Conservation (phyloP, 2,329 filamentous ascomycete genomes). For the Sarocladiaceae sp. region DNA sequence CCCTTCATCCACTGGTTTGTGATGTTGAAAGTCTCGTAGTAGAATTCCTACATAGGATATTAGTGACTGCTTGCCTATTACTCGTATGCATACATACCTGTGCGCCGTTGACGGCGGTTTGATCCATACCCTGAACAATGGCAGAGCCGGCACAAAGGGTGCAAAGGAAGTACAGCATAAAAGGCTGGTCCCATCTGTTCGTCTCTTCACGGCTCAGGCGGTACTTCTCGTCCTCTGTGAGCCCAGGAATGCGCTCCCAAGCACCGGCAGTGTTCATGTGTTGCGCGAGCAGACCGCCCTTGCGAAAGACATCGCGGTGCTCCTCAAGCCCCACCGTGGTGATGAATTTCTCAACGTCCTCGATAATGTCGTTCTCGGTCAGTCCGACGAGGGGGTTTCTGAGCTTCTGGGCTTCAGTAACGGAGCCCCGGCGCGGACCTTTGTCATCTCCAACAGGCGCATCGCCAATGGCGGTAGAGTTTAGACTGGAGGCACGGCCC, state of each 20-base stretch:
- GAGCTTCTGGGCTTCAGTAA: constrained; percentile 21
- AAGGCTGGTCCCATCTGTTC: constrained; percentile 26
- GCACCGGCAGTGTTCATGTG: constrained; percentile 28
- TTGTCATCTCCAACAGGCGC: constrained; percentile 14
- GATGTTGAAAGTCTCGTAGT: constrained; percentile 24
- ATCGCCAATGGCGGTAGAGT: constrained; percentile 13
- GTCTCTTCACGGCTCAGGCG: constrained; percentile 22
- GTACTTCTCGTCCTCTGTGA: constrained; percentile 23
- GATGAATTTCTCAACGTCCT: constrained; percentile 31
- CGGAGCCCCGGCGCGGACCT: constrained; percentile 11
- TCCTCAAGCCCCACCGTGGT: constrained; percentile 25
- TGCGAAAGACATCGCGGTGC: constrained; percentile 38
- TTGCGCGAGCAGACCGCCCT: constrained; percentile 46
- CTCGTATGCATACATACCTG: constrained; percentile 37
- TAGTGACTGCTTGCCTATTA: too few species aligned
- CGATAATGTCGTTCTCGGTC: constrained; percentile 22
- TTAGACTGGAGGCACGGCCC: constrained; percentile 16
- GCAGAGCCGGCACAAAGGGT: constrained; percentile 34
- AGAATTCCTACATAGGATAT: constrained; percentile 23
- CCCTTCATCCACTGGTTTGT: constrained; percentile 41
- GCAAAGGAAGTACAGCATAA: constrained; percentile 28
- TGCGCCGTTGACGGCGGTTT: constrained; percentile 59
- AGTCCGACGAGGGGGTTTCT: constrained; percentile 25
- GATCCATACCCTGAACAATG: constrained; percentile 61
- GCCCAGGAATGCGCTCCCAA: constrained; percentile 21